phyloP scores from a whole-genome alignment of 441 rosid species.

The Pelargonium myrrhifolium region DNA sequence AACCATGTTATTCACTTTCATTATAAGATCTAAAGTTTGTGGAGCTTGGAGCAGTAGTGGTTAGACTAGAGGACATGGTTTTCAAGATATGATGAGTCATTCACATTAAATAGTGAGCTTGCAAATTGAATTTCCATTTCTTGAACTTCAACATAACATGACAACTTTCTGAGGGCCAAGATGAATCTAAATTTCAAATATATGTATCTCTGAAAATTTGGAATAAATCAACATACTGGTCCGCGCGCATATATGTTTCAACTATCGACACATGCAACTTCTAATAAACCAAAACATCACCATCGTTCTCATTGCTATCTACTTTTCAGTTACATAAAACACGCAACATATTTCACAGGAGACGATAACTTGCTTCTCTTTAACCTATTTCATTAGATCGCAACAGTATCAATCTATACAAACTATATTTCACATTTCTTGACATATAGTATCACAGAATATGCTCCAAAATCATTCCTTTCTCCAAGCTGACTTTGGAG shows the following conservation, averaged over 20 bases:
- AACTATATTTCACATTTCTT: background rate
- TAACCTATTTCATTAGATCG: background rate
- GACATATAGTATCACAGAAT: background rate
- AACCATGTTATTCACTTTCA: too few species aligned
- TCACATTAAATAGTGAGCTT: too few species aligned
- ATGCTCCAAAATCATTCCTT: background rate
- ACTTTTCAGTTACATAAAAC: background rate
- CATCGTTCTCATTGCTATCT: background rate
- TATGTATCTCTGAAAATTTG: too few species aligned
- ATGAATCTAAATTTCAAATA: too few species aligned
- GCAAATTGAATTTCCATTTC: too few species aligned
- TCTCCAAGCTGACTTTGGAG: background rate
- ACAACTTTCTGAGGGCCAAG: too few species aligned
- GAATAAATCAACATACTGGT: too few species aligned
- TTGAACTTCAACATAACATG: too few species aligned
- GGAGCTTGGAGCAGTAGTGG: too few species aligned
- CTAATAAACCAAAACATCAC: background rate
- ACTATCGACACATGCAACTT: background rate
- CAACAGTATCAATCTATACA: conserved; percentile 35
- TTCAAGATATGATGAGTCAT: too few species aligned
- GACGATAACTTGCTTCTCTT: background rate
- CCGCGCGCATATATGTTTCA: background rate
- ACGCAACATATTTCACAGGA: background rate
- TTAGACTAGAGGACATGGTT: too few species aligned
- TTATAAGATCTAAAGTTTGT: too few species aligned